Base-by-base conservation (phyloP, 2,329 filamentous ascomycete species). In the Ceratocystis variospora region DNA sequence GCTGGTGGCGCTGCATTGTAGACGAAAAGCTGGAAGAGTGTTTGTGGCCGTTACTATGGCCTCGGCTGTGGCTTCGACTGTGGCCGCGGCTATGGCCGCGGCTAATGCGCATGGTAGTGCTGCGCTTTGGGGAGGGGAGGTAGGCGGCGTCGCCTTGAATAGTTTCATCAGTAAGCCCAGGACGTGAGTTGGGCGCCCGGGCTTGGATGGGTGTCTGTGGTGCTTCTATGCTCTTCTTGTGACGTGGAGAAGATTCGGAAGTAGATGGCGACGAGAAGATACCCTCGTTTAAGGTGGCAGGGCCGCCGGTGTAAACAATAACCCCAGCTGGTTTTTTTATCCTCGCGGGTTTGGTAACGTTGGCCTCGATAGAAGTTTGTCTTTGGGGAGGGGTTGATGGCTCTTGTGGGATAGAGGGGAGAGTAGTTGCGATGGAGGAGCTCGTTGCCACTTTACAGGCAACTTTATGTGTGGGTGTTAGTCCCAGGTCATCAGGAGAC, bases 101-200 rank as follows among this genome's bases (percentile, higher is more conserved):
- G 70, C 70, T 85, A 3, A 85, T 73, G 19, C 82, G 79, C 3
- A 81, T 81, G 2, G 78, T 76, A 15, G 81, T 79, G 8, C 81
- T 79, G 10, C 81, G 79, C 72, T 79, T 84, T 0, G 80, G 76
- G 10, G 77, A 75, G 6, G 79, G 73, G 37, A 87, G 72, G 69
- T 84, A 87, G 2, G 84, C 82, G 59, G 81, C 80, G 67, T 82
- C 84, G 44, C 84, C 84, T 4, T 83, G 83, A 2, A 86, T 73
- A 1, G 79, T 74, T 70, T 86, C 82, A 68, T 87, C 84, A 1
- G 84, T 87, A 5, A 87, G 77, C 17, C 84, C 84, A 0, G 78
- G 79, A 22, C 84, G 77, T n/a, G 84, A 78, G 70, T 87, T 87
- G 12, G 84, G 84, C 5, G 84, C 84, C 61, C 79, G 77, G 12